These are phyloP conservation scores for Wallacemonas sp. DNA, from an alignment of 208 protist species.

Conservation along the genomic window DNA sequence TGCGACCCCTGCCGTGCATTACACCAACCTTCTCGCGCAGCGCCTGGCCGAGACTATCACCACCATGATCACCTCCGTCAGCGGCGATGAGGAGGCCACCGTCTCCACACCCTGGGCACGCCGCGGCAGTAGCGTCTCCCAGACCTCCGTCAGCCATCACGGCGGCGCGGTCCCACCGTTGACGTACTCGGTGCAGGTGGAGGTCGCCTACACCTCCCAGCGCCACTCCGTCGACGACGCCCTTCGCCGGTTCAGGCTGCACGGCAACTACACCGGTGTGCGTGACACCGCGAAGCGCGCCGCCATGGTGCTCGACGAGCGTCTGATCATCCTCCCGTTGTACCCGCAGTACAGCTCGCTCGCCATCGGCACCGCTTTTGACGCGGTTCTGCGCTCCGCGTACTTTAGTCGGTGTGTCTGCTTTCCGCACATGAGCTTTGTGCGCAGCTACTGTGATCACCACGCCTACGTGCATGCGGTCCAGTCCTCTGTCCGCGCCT, in stretches of 20 bases:
- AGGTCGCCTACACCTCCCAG: slow-evolving; percentile 32
- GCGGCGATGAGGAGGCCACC: background rate
- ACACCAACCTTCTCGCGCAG: slow-evolving; percentile 15
- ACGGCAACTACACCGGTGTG: slow-evolving; percentile 27
- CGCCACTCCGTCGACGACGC: slow-evolving; percentile 31
- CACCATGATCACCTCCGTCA: background rate
- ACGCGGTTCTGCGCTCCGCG: slow-evolving; percentile 30
- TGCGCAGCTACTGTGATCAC: slow-evolving; percentile 43
- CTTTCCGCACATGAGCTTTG: slow-evolving; percentile 48
- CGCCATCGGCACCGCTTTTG: slow-evolving; percentile 32
- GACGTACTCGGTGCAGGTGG: slow-evolving; percentile 35
- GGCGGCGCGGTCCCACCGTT: background rate
- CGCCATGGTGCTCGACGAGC: slow-evolving; percentile 27
- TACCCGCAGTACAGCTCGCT: slow-evolving; percentile 59
- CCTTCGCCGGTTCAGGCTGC: slow-evolving; percentile 27
- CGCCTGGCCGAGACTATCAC: background rate
- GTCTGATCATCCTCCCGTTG: slow-evolving; percentile 44
- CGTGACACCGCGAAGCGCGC: slow-evolving; percentile 22
- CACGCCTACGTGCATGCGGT: slow-evolving; percentile 36
- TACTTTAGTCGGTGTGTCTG: slow-evolving; percentile 32
- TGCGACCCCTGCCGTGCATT: slow-evolving; percentile 9
- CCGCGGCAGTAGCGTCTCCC: slow-evolving; percentile 11
- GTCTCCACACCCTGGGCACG: slow-evolving; percentile 4
- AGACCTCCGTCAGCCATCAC: background rate
- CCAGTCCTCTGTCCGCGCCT: slow-evolving; percentile 24